Conservation (phyloP, 495 filamentous ascomycete species). For the Choiromyces venosus region DNA sequence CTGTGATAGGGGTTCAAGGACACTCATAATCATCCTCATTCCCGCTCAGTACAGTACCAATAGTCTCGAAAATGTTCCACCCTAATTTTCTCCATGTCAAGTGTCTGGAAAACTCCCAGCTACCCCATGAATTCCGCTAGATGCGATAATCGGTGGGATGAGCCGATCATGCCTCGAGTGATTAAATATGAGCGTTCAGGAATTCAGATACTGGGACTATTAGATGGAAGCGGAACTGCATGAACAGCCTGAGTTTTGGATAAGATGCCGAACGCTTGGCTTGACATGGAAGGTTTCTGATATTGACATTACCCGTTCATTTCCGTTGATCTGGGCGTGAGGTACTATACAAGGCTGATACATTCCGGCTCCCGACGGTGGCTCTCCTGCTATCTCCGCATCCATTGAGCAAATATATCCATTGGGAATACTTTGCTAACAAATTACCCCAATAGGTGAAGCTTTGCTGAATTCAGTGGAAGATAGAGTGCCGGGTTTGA, state of each 20-base stretch:
- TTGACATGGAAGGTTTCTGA: background rate
- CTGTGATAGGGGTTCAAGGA: background rate
- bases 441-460: background rate
- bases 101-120: background rate
- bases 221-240: background rate
- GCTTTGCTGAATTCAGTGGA: background rate
- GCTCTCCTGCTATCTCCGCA: background rate
- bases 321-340: background rate
- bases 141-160: background rate
- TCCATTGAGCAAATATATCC: background rate
- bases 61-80: background rate
- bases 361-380: background rate
- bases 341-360: background rate
- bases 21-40: background rate
- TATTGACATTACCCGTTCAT: background rate
- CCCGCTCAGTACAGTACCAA: background rate
- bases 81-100: background rate
- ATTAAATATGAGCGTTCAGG: background rate
- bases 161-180: background rate
- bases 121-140: background rate
- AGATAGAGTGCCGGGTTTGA: background rate
- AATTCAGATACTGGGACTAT: background rate
- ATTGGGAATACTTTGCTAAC: background rate
- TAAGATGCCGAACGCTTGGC: background rate
- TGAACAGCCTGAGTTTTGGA: background rate